A percentile compares a stretch with the other conserved stretches of the same genome.
Evolutionary conservation across 176 grass and related monocot genomes (phyloP).

Genomic region (Hyparrhenia diplandra): DNA sequence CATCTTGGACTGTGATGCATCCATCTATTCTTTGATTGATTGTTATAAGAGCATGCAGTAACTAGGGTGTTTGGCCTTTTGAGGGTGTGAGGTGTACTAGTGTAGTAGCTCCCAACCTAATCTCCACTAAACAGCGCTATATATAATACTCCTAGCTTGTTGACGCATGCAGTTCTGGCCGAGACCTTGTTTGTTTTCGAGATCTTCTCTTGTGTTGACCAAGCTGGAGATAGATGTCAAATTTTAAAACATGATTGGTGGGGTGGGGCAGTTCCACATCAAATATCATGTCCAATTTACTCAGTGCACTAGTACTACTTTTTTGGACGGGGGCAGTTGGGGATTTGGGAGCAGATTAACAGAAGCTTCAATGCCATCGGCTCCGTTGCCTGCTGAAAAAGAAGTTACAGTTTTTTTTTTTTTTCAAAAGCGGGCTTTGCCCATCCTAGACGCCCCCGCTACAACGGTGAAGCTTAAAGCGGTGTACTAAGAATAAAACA

Average conservation of each 20-base stretch:
- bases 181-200: neutral
- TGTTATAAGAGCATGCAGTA: neutral
- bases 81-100: neutral
- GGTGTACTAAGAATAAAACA: too few relatives aligned
- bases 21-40: too few relatives aligned
- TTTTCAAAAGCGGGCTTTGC: too few relatives aligned
- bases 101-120: conserved; percentile 9
- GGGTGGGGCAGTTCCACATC: conserved; percentile 14
- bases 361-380: neutral
- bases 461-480: too few relatives aligned
- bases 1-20: neutral
- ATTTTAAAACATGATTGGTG: neutral
- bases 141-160: neutral
- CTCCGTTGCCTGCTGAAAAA: too few relatives aligned
- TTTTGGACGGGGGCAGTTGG: conserved; percentile 24
- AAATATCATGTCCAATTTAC: neutral
- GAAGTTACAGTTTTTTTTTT: too few relatives aligned
- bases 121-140: neutral
- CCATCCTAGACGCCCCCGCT: too few relatives aligned
- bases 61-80: neutral
- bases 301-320: neutral
- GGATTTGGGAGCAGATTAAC: neutral
- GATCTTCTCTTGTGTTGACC: conserved; percentile 18
- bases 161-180: neutral
- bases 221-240: neutral